A percentile compares a stretch with the other conserved stretches of the same genome.
Evolutionary conservation across 2,329 filamentous ascomycete species (phyloP).

Genomic region (Aspergillus jensenii): DNA sequence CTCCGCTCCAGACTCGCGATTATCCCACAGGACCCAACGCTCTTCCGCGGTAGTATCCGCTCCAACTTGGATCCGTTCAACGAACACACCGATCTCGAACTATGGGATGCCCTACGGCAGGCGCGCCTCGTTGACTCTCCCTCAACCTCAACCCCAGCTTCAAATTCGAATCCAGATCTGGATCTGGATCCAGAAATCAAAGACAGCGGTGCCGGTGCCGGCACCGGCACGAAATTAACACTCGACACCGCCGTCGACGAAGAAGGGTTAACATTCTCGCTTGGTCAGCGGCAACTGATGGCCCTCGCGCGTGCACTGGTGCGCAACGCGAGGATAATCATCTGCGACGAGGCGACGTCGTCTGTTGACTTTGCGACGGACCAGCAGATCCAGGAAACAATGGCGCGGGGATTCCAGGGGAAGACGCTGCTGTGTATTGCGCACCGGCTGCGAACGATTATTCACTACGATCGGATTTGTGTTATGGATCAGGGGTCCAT

Average conservation of each 20-base stretch:
- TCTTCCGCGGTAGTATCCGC: slow-evolving; percentile 46
- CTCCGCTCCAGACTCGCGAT: slow-evolving; percentile 46
- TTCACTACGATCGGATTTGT: slow-evolving; percentile 91
- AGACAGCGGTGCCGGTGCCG: not conserved
- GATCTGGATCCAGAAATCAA: not conserved
- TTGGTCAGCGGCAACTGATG: slow-evolving; percentile 94
- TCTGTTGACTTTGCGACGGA: slow-evolving; percentile 96
- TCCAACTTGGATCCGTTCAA: slow-evolving; percentile 48
- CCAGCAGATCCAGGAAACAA: slow-evolving; percentile 86
- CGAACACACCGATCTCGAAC: slow-evolving; percentile 46
- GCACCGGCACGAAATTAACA: slow-evolving; percentile 7
- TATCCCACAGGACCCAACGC: slow-evolving; percentile 47
- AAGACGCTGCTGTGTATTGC: slow-evolving; percentile 91
- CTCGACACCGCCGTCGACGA: slow-evolving; percentile 87
- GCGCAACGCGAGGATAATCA: slow-evolving; percentile 82
- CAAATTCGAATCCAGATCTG: too few relatives aligned
- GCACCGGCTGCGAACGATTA: slow-evolving; percentile 86
- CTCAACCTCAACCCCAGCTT: not conserved
- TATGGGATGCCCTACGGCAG: slow-evolving; percentile 48
- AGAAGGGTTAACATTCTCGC: slow-evolving; percentile 92
- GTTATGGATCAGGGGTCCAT: slow-evolving; percentile 92
- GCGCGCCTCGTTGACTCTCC: slow-evolving; percentile 48
- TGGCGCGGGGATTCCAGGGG: slow-evolving; percentile 78
- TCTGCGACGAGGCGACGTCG: slow-evolving; percentile 94
- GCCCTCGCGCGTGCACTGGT: slow-evolving; percentile 89